Conservation (phyloP, 495 filamentous ascomycete genomes). For the Aspergillus heteromorphus region DNA sequence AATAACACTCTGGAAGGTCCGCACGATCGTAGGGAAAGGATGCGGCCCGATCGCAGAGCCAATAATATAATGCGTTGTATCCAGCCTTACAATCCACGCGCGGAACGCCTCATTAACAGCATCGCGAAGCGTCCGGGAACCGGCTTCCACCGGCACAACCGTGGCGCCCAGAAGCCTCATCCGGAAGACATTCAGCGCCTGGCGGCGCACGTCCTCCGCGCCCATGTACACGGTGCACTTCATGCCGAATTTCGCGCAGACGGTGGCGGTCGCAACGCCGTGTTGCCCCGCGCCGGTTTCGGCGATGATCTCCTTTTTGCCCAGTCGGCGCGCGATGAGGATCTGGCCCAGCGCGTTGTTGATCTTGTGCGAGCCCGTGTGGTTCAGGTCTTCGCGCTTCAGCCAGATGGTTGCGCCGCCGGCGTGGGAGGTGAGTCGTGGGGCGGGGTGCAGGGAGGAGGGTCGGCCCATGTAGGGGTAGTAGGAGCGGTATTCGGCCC, state of each 20-base stretch:
- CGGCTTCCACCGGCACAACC: constrained; percentile 82
- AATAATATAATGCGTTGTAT: constrained; percentile 94
- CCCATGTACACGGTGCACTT: constrained; percentile 96
- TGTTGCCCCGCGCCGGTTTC: constrained; percentile 97
- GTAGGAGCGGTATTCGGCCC: constrained; percentile 94
- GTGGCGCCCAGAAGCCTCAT: constrained; percentile 92
- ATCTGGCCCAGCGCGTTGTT: constrained; percentile 93
- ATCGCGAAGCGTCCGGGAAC: constrained; percentile 80
- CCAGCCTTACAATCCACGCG: constrained; percentile 79
- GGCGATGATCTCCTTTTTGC: constrained; percentile 91
- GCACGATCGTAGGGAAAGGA: constrained; percentile 92
- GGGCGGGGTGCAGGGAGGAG: constrained; percentile 82
- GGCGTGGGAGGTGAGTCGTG: constrained; percentile 79
- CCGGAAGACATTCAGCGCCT: constrained; percentile 92
- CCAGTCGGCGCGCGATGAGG: constrained; percentile 71
- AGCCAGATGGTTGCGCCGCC: constrained; percentile 93
- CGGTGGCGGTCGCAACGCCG: constrained; percentile 90
- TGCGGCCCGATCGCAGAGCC: constrained; percentile 93
- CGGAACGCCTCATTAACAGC: constrained; percentile 92
- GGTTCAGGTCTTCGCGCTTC: constrained; percentile 91
- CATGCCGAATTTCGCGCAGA: constrained; percentile 96
- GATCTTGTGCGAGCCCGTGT: constrained; percentile 87
- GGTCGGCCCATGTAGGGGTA: constrained; percentile 98
- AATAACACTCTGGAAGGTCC: constrained; percentile 92
- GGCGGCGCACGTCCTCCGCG: constrained; percentile 85